Evolutionary conservation across 2,329 filamentous ascomycete species (phyloP).

Genomic region (Scedosporium minutisporum): DNA sequence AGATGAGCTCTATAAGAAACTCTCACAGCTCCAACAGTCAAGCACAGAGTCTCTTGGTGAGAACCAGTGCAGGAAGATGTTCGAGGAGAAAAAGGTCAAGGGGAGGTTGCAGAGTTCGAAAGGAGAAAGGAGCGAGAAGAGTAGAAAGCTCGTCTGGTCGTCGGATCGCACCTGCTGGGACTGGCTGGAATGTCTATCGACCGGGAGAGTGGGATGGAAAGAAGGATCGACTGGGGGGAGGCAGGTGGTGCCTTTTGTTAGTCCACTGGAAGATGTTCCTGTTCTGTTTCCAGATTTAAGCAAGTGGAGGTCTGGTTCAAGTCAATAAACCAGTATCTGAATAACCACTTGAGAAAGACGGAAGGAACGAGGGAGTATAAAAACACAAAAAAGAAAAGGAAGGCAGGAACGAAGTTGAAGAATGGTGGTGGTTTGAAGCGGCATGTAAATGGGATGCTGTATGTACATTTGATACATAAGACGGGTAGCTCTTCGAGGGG

Average conservation of each 20-base stretch:
- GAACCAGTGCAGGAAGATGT: no score
- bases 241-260: neutral
- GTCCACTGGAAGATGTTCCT: neutral
- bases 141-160: no score
- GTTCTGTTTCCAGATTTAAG: neutral
- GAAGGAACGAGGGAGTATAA: neutral
- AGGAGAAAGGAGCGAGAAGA: no score
- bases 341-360: neutral
- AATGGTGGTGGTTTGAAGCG: conserved; percentile 1
- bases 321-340: neutral
- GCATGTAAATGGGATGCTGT: neutral
- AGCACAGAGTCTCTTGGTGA: no score
- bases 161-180: neutral
- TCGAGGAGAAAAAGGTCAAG: no score
- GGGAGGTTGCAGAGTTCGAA: no score
- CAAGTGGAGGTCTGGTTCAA: neutral
- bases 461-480: neutral
- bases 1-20: no score
- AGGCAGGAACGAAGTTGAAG: neutral
- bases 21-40: no score
- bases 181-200: neutral
- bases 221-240: neutral
- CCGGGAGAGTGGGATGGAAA: neutral
- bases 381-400: neutral
- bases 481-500: neutral